Evolutionary conservation across 495 filamentous ascomycete genomes (phyloP).

Genomic region (Platismatia glauca): DNA sequence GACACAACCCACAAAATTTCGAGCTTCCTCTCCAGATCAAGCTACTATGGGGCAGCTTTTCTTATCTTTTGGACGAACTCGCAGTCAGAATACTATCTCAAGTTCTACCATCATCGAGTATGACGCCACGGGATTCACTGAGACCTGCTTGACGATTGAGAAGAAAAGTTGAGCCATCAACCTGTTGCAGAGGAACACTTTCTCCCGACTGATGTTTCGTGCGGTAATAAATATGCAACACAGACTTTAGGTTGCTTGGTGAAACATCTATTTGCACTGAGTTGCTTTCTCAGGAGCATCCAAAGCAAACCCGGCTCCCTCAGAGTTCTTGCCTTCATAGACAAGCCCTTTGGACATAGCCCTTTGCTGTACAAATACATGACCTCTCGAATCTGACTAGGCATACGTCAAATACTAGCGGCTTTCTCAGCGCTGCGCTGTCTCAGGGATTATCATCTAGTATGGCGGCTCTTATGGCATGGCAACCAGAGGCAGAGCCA

Average conservation of each 20-base stretch:
- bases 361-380: neutral
- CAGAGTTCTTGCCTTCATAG: neutral
- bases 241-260: neutral
- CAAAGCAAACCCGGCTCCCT: neutral
- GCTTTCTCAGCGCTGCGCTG: neutral
- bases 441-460: neutral
- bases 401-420: neutral
- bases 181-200: neutral
- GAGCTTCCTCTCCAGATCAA: neutral
- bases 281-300: neutral
- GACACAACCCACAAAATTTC: neutral
- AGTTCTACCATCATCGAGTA: no score
- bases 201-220: neutral
- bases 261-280: neutral
- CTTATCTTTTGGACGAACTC: neutral
- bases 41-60: neutral
- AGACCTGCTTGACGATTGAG: neutral
- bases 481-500: slow-evolving; percentile 84
- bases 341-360: neutral
- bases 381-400: neutral
- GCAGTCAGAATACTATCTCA: neutral
- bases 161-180: neutral
- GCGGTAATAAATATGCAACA: neutral
- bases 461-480: slow-evolving; percentile 53
- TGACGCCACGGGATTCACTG: neutral